Evolutionary conservation across 495 filamentous ascomycete genomes (phyloP), one percentile per base, ranked within the genome.

Genomic region (Aspergillus cristatus): DNA sequence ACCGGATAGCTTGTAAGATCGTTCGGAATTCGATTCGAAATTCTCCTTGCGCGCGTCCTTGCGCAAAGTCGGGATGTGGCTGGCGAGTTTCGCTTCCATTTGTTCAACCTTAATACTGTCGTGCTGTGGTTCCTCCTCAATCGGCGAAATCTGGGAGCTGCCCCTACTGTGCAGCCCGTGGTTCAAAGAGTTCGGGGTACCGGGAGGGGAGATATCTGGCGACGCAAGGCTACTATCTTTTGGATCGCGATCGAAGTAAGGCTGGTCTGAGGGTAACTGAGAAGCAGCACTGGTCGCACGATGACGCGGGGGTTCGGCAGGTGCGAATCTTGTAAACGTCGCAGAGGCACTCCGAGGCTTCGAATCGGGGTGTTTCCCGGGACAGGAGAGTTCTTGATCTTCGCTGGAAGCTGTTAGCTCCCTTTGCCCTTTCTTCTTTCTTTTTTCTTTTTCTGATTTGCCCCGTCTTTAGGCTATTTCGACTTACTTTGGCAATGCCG

Each of bases 101-200:
- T 41, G 40, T 1, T 10, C 38, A 24, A 4, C 8, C 8, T 24
- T 24, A n/a, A n/a, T n/a, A 11, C 10, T 17, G 18, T 37, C 37
- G 42, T 48, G 30, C 31, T 36, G 37, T 7, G 44, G 32, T 30
- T 45, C 41, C 25, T 69, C 60, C 13, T 62, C 63, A 18, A 74
- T 62, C 1, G 70, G 62, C 1, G 70, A 75, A 7, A 72, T 57
- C 30, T 67, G 61, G 17, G 60, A 60, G 40, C 62, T 71, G 30
- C 47, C 60, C 28, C 41, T 46, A 38, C 53, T 58, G 14, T 44
- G 42, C 7, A 32, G 42, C 17, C 32, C 43, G 38, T 6, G 34
- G 15, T 29, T 25, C 14, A 42, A 28, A 30, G 40, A 43, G 28
- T 40, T 28, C 6, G 68, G 60, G 7, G 70, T 70, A 35, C 57